These are phyloP conservation scores for Cladophialophora psammophila DNA, from an alignment of 2,329 filamentous ascomycete genomes.

Conservation along the genomic window DNA sequence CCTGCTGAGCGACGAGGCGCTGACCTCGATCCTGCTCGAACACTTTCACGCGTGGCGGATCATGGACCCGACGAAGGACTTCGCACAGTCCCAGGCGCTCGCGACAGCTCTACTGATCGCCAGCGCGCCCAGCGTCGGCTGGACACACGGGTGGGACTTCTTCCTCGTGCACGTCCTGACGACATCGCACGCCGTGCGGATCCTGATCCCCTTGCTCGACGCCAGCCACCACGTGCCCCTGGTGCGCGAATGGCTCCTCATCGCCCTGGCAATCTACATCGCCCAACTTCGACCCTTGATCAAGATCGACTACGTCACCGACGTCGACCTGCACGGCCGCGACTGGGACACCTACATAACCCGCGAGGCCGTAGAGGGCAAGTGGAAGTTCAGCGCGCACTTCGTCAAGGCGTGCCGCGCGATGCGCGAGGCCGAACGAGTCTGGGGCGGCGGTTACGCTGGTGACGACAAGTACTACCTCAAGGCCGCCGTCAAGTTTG, in stretches of 20 bases:
- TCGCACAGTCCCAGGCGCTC: conserved; percentile 71
- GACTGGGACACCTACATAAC: conserved; percentile 77
- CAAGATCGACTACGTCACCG: conserved; percentile 61
- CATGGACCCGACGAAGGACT: conserved; percentile 73
- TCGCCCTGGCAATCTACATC: conserved; percentile 80
- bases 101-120: conserved; percentile 57
- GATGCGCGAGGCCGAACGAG: conserved; percentile 68
- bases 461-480: conserved; percentile 53
- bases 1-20: conserved; percentile 74
- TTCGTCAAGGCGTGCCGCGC: conserved; percentile 84
- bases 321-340: conserved; percentile 67
- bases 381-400: conserved; percentile 76
- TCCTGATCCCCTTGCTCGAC: conserved; percentile 80
- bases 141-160: conserved; percentile 73
- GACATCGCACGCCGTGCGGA: conserved; percentile 85
- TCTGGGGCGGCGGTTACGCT: conserved; percentile 49
- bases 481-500: conserved; percentile 60
- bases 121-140: conserved; percentile 40
- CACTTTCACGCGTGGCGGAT: conserved; percentile 92
- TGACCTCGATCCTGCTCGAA: conserved; percentile 68
- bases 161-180: conserved; percentile 83
- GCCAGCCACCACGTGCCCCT: conserved; percentile 74
- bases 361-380: conserved; percentile 72
- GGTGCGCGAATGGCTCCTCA: conserved; percentile 88
- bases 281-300: conserved; percentile 75